Evolutionary conservation across 768 basidiomycete species (phyloP).

Genomic region (Naganishia onofrii): DNA sequence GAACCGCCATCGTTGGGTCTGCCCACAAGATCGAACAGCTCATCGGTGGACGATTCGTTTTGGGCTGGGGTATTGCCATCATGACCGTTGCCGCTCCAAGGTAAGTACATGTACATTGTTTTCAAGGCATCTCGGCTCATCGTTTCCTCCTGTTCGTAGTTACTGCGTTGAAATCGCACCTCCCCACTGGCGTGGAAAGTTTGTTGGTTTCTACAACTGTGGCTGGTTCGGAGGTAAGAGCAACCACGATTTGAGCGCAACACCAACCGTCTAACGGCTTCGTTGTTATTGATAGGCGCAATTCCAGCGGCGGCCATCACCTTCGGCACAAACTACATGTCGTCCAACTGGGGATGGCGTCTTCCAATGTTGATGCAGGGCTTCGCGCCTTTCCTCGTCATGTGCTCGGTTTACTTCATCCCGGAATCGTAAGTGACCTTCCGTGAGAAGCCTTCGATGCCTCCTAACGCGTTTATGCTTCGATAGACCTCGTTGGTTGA

Average conservation of each 20-base stretch:
- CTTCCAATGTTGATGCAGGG: slow-evolving; percentile 34
- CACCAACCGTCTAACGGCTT: neutral
- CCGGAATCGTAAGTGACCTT: slow-evolving; percentile 19
- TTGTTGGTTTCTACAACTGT: slow-evolving; percentile 41
- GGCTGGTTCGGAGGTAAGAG: slow-evolving; percentile 34
- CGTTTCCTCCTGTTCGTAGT: slow-evolving; percentile 34
- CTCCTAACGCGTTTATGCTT: neutral
- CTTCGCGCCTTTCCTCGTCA: slow-evolving; percentile 52
- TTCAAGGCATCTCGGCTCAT: neutral
- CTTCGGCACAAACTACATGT: slow-evolving; percentile 30
- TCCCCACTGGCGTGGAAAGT: slow-evolving; percentile 38
- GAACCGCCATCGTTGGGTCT: slow-evolving; percentile 57
- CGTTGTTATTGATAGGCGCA: neutral
- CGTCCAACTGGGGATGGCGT: slow-evolving; percentile 37
- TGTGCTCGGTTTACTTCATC: slow-evolving; percentile 56
- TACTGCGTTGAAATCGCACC: slow-evolving; percentile 65
- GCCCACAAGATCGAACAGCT: slow-evolving; percentile 57
- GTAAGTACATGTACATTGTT: neutral
- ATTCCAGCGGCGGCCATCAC: slow-evolving; percentile 8
- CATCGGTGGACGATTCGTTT: slow-evolving; percentile 57
- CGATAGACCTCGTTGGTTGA: slow-evolving; percentile 58
- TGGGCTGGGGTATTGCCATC: slow-evolving; percentile 59
- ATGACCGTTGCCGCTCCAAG: slow-evolving; percentile 41
- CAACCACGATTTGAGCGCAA: too few species aligned
- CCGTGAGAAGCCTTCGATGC: neutral